Base-by-base conservation (phyloP, 306 rosid species). In the Fragaria ananassa region DNA sequence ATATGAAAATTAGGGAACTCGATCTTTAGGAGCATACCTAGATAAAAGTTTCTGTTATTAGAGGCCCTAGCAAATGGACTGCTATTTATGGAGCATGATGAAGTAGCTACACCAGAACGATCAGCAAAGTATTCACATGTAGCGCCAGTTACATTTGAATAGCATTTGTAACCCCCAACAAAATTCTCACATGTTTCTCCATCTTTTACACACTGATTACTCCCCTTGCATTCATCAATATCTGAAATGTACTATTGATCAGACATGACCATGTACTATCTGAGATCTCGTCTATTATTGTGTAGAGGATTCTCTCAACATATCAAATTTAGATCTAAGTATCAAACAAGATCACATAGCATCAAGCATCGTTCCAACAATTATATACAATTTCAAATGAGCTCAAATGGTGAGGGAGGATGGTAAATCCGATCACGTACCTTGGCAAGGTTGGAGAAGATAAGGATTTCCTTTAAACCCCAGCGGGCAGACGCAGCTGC, bases 401-500 rank as follows among this genome's bases (percentile, higher is more conserved):
- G 44, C 44, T 39, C 44, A 44, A 44, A 11, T 44, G 47, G 47
- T 44, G 47, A 44, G 14, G 9, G 44, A 41, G 44, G 10, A 41
- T 41, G 44, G 44, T 7, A 1, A 41, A 8, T 41, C 44, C 44
- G 44, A 41, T 8, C 4, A 69, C 9, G 3, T 37, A 76, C 73
- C 79, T 65, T 34, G 72, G 37, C 79, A 76, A 31, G 49, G 37
- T 46, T 65, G 27, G 35, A 12, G 37, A 65, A 76, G 35, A 65
- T 76, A 76, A 35, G 79, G 79, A 37, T 21, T 76, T 6, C 79
- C 79, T 35, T 76, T 54, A 51, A 76, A 51, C 0, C 79, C 79
- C 6, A 0, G 12, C 1, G 21, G 70, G 44, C 79, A 76, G 46
- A 34, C 54, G 14, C 63, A 57, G 31, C 34, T 57, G 54, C 79